phyloP scores from a whole-genome alignment of 1,284 basidiomycete species.

The Singerocomus rubriflavus region DNA sequence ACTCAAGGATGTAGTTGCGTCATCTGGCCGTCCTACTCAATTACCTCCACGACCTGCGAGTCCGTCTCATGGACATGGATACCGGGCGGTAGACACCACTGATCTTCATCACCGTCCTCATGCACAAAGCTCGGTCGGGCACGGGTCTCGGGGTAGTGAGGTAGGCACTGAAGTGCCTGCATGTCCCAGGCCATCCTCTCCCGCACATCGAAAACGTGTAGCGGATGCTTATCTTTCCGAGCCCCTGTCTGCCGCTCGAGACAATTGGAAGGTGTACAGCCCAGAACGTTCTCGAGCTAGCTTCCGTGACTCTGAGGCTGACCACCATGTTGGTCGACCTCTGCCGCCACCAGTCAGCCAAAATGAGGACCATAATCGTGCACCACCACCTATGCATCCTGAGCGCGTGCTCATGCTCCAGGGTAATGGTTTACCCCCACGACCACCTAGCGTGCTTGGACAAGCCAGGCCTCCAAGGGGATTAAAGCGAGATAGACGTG shows the following conservation, averaged over 20 bases:
- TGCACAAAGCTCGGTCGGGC: neutral
- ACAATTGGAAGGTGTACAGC: slow-evolving; percentile 4
- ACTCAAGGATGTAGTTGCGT: slow-evolving; percentile 11
- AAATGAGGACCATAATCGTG: slow-evolving; percentile 13
- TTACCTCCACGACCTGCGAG: slow-evolving; percentile 26
- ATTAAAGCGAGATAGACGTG: slow-evolving; percentile 22
- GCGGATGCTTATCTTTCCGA: slow-evolving; percentile 11
- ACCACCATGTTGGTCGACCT: slow-evolving; percentile 7
- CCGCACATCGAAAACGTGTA: slow-evolving; percentile 8
- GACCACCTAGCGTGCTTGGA: slow-evolving; percentile 20
- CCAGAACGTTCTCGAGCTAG: slow-evolving; percentile 10
- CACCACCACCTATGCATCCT: slow-evolving; percentile 27
- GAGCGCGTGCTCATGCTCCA: slow-evolving; percentile 33
- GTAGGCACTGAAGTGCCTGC: slow-evolving; percentile 4
- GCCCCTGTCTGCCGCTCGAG: slow-evolving; percentile 3
- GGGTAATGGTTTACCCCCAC: slow-evolving; percentile 28
- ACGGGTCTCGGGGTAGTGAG: slow-evolving; percentile 6
- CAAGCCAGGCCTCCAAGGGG: slow-evolving; percentile 14
- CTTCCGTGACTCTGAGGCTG: slow-evolving; percentile 12
- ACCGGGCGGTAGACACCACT: slow-evolving; percentile 8
- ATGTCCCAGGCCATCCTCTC: slow-evolving; percentile 5
- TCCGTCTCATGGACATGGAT: slow-evolving; percentile 13
- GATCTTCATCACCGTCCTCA: slow-evolving; percentile 2
- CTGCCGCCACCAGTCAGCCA: neutral
- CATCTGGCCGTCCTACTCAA: slow-evolving; percentile 15